Base-by-base conservation (phyloP, 495 filamentous ascomycete species). In the Zalerion maritima region DNA sequence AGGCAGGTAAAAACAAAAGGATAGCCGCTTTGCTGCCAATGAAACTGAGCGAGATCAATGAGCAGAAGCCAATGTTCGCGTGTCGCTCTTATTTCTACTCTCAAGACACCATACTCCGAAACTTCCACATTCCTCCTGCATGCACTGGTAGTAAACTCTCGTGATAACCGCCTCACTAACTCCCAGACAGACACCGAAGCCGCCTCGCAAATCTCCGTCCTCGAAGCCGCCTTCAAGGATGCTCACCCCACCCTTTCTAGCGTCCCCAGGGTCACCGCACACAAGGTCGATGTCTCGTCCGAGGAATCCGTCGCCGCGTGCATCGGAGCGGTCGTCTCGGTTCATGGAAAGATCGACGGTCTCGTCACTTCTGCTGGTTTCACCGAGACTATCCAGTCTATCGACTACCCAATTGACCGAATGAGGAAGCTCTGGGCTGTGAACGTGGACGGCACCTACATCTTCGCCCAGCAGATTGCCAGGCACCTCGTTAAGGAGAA, bases 291-390 rank as follows among this genome's bases (percentile, higher is more conserved):
- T 47, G 86, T 94, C 32, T 73, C 86, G 6, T 67, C 73, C 39
- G 70, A 73, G 7, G 68, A 71, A 14, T 86, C 81, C 2, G 84
- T 94, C 29, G 74, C 77, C 24, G 40, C 52, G 9, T 73, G 73
- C 35, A 60, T 94, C 23, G 59, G 64, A 18, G 78, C 83, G 31
- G 71, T 94, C 35, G 37, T 69, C 25, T 47, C 58, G 21, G 59
- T 69, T 32, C 82, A 92, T 49, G 76, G 77, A 47, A 71, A 74
- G 45, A 79, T 94, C 46, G 86, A 96, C 55, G 73, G 78, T 50
- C 71, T 97, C 17, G 86, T 97, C 35, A 94, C 87, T 15, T 92
- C 86, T 5, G 89, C 89, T 17, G 89, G 89, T 5, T 91, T 96
- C 61, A 84, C 80, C 5, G 89, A 97, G 58, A 94, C 94, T 57